Conservation (phyloP, 768 basidiomycete genomes). For the Lentinula detonsa region DNA sequence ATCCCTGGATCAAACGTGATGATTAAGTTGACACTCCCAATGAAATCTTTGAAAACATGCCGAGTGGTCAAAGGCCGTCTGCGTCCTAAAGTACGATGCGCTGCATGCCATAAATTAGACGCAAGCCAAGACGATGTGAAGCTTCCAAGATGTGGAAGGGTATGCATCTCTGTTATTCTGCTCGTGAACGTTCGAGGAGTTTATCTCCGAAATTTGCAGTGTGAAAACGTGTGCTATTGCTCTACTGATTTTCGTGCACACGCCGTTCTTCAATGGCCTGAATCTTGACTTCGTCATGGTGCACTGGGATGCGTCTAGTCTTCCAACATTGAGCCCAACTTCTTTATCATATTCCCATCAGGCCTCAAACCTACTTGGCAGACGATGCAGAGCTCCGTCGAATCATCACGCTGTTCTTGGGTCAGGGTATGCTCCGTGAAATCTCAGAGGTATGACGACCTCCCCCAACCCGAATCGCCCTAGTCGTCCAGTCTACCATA, state of each 20-base stretch:
- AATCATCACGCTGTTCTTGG: not conserved
- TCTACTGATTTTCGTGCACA: not conserved
- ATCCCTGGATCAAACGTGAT: no score
- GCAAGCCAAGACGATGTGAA: not conserved
- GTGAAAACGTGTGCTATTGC: not conserved
- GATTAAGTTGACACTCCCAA: no score
- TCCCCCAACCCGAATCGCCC: not conserved
- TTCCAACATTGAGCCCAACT: no score
- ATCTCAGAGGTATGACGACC: not conserved
- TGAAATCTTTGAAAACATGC: no score
- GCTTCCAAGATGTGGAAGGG: not conserved
- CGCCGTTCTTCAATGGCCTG: not conserved
- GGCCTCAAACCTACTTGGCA: not conserved
- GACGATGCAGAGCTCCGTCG: not conserved
- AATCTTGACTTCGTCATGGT: not conserved
- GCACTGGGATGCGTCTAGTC: not conserved
- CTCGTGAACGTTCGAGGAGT: not conserved
- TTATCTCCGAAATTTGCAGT: not conserved
- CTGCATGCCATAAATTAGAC: not conserved
- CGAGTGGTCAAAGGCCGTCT: not conserved
- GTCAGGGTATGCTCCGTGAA: not conserved
- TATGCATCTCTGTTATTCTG: not conserved
- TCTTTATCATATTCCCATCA: not conserved
- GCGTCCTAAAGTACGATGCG: not conserved
- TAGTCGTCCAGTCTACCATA: not conserved